A percentile compares a stretch with the other conserved stretches of the same genome.
Evolutionary conservation across 2,329 filamentous ascomycete species (phyloP).

Genomic region (Diaporthe humulicola): DNA sequence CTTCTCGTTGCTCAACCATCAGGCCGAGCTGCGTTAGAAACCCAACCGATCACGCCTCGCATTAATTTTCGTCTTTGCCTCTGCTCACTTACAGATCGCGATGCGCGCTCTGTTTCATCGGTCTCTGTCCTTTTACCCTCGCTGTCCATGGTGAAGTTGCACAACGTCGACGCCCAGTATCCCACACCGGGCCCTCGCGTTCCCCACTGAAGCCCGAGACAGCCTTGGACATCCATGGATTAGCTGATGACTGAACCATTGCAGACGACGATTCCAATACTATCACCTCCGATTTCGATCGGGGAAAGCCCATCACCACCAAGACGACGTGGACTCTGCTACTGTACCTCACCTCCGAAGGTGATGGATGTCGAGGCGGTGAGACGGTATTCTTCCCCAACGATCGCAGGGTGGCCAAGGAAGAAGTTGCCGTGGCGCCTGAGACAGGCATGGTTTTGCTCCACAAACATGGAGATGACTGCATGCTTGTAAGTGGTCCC

Average conservation of each 20-base stretch:
- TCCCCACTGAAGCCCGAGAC: constrained; percentile 13
- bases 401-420: constrained; percentile 65
- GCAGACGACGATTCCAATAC: constrained; percentile 91
- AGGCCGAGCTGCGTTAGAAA: constrained; percentile 25
- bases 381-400: constrained; percentile 94
- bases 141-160: background rate
- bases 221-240: constrained; percentile 39
- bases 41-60: constrained; percentile 11
- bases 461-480: constrained; percentile 90
- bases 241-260: background rate
- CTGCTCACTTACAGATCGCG: background rate
- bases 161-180: background rate
- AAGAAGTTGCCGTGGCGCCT: constrained; percentile 79
- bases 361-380: constrained; percentile 83
- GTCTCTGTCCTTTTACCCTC: background rate
- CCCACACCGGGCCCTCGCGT: background rate
- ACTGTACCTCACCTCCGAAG: constrained; percentile 83
- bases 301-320: constrained; percentile 58
- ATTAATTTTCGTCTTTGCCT: constrained; percentile 9
- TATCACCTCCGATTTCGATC: constrained; percentile 67
- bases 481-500: constrained; percentile 74
- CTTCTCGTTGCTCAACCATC: constrained; percentile 5
- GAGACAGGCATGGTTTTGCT: constrained; percentile 89
- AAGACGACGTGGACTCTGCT: constrained; percentile 93
- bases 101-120: background rate